Evolutionary conservation across 257 asterid genomes (phyloP), one percentile per base, ranked within the genome.

Genomic region (Euphrasia confusa): DNA sequence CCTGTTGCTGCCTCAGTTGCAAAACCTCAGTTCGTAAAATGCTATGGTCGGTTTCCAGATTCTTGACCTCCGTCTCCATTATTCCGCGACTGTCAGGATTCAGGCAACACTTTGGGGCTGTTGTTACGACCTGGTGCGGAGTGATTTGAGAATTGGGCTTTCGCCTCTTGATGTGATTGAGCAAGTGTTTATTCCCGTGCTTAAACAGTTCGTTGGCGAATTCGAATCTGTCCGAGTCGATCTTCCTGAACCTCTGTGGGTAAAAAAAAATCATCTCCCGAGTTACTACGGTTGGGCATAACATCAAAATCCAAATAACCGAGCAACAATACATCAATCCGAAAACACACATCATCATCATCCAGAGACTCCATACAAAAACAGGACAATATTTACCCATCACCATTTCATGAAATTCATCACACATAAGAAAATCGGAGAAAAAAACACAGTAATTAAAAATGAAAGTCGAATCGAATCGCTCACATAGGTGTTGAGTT

Each of bases 401-500:
- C 50, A 44, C 3, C 50, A 48, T 6, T 48, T 0, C 54, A 48
- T 48, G 24, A 48, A 48, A 48, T 48, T 47, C 53, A 47, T 47
- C 4, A 47, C 5, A 47, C 15, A 47, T 3, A 0, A 55, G 13
- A 27, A 55, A 55, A 55, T 27, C 37, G 15, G 3, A 11, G 35
- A 21, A 10, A 54, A 24, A 2, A 30, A 21, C 24, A 21, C 24
- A 21, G 24, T 21, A 21, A 21, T 21, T 30, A 30, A 30, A 3
- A 30, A 30, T 30, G 33, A 30, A 30, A 4, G 33, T 30, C 10
- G n/a, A 59, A 59, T 17, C 1, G 60, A 15, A 15, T 24, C 4
- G 60, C 95, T 77, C 68, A 92, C 99, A 73, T 86, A 86, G 70
- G 99, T 93, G 65, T 89, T 89, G 58, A 93, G 96, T 47, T 93